Conservation (phyloP, 495 filamentous ascomycete genomes). For the Platismatia glauca region DNA sequence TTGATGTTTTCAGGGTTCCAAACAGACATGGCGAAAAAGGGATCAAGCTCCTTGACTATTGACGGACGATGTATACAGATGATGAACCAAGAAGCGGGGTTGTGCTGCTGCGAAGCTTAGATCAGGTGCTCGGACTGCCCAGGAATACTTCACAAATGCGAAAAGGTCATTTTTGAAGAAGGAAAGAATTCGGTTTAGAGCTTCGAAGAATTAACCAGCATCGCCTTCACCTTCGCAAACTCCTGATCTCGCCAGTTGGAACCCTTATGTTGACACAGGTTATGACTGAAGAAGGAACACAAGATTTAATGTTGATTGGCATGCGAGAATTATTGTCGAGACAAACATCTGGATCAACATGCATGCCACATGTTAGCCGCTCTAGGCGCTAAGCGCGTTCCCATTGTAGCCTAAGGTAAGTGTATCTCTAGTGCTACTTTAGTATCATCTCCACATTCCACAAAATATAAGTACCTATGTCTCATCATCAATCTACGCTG, state of each 20-base stretch:
- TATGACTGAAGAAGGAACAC: neutral
- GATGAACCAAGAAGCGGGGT: neutral
- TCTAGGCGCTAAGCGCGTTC: neutral
- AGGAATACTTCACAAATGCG: neutral
- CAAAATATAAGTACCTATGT: neutral
- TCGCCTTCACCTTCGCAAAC: neutral
- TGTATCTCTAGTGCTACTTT: too few relatives aligned
- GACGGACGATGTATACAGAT: neutral
- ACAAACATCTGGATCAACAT: neutral
- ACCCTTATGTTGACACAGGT: neutral
- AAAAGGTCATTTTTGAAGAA: neutral
- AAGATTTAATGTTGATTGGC: neutral
- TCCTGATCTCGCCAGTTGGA: neutral
- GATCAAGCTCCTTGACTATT: neutral
- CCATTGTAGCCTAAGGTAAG: too few relatives aligned
- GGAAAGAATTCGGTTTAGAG: neutral
- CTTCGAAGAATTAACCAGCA: neutral
- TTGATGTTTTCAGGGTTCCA: slow-evolving; percentile 95
- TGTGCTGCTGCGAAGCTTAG: neutral
- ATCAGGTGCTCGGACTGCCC: neutral
- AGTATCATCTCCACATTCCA: neutral
- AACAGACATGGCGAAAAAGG: slow-evolving; percentile 41
- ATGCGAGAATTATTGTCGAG: neutral
- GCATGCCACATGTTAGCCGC: neutral
- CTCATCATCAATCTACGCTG: too few relatives aligned